These are phyloP conservation scores for Rhizopus sp. DNA, from an alignment of 371 early-diverging fungal species.

Conservation along the genomic window DNA sequence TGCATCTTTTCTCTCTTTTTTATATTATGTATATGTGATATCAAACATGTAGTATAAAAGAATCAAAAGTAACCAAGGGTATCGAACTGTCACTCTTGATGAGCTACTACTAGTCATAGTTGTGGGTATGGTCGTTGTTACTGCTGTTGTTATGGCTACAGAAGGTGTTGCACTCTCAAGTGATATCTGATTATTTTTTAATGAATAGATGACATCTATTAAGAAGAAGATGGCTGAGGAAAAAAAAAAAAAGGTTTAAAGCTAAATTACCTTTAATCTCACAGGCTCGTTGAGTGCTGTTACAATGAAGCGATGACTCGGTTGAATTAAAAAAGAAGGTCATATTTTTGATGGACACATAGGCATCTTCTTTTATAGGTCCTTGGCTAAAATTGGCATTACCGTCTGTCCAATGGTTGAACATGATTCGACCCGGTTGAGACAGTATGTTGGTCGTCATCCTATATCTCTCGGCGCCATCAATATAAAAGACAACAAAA, in stretches of 20 bases:
- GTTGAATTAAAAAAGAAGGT: conserved; percentile 47
- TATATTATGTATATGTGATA: no score
- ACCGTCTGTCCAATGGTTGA: conserved; percentile 57
- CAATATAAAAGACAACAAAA: conserved; percentile 32
- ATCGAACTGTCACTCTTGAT: no score
- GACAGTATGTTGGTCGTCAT: conserved; percentile 33
- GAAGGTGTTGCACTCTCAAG: background rate
- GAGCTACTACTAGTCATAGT: no score
- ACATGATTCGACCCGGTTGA: conserved; percentile 33
- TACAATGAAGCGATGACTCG: background rate
- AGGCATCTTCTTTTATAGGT: conserved; percentile 29
- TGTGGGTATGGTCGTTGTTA: no score
- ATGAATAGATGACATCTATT: background rate
- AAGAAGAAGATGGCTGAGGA: background rate
- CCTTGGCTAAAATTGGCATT: conserved; percentile 44
- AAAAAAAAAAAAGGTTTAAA: background rate
- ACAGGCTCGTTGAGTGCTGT: background rate
- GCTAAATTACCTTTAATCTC: background rate
- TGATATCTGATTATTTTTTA: background rate
- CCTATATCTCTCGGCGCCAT: conserved; percentile 25
- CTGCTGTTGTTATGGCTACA: background rate
- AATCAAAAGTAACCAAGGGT: no score
- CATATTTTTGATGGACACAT: conserved; percentile 32
- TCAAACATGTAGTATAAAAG: background rate
- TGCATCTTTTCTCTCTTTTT: background rate